Evolutionary conservation across 2,329 filamentous ascomycete genomes (phyloP).

Genomic region (Gremmenia infestans): DNA sequence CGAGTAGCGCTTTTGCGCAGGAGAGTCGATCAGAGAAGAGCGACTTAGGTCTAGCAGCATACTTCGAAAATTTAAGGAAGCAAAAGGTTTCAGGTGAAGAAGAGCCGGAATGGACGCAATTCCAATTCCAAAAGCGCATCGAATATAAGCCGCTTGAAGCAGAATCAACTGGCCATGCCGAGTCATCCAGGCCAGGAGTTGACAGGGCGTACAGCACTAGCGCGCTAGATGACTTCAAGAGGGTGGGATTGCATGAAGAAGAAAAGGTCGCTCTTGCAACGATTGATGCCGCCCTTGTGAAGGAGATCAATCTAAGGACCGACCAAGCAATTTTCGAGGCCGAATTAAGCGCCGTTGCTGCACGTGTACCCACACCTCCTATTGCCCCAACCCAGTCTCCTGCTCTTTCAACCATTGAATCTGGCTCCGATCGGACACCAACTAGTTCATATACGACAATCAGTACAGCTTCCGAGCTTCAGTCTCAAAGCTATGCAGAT

Average conservation of each 20-base stretch:
- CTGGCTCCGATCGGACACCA: slow-evolving; percentile 41
- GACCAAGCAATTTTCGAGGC: slow-evolving; percentile 36
- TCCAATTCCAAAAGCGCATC: slow-evolving; percentile 81
- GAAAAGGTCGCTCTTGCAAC: slow-evolving; percentile 64
- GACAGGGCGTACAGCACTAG: slow-evolving; percentile 27
- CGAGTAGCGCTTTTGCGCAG: slow-evolving; percentile 41
- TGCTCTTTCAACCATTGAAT: slow-evolving; percentile 22
- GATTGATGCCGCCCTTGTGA: slow-evolving; percentile 78
- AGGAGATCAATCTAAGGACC: slow-evolving; percentile 58
- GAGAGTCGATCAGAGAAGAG: slow-evolving; percentile 53
- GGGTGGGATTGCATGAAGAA: slow-evolving; percentile 36
- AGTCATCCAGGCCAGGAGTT: slow-evolving; percentile 17
- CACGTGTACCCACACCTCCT: slow-evolving; percentile 27
- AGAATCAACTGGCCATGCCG: slow-evolving; percentile 17
- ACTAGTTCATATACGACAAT: slow-evolving; percentile 54
- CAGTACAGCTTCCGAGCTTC: slow-evolving; percentile 48
- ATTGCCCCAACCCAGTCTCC: slow-evolving; percentile 21
- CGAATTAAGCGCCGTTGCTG: slow-evolving; percentile 29
- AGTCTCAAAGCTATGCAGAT: slow-evolving; percentile 68
- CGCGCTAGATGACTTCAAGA: slow-evolving; percentile 27
- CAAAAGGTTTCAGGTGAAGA: slow-evolving; percentile 61
- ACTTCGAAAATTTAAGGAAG: slow-evolving; percentile 86
- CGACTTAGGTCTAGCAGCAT: slow-evolving; percentile 75
- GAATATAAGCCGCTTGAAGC: slow-evolving; percentile 69
- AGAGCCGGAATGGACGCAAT: slow-evolving; percentile 85